These are phyloP conservation scores for Leishmania gerbilli DNA, from an alignment of 208 protist genomes.

Conservation along the genomic window DNA sequence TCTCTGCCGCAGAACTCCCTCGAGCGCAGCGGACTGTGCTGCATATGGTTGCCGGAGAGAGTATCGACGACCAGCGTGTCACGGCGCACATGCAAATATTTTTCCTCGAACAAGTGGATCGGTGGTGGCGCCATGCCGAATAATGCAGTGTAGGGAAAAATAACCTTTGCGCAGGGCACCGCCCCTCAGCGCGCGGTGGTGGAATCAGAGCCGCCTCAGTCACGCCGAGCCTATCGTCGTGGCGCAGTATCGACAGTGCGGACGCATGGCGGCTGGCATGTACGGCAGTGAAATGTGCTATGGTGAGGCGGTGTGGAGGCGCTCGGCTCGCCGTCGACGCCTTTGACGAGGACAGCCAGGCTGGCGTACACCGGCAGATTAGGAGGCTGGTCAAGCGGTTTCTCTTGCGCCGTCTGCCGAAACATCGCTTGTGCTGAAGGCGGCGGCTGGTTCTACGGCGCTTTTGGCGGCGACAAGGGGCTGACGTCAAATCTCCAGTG, in stretches of 20 bases:
- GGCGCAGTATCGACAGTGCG: slow-evolving; percentile 33
- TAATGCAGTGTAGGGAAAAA: slow-evolving; percentile 81
- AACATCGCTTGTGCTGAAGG: slow-evolving; percentile 29
- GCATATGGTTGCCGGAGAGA: slow-evolving; percentile 25
- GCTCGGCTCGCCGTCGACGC: slow-evolving; percentile 38
- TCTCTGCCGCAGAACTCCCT: background rate
- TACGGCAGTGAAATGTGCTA: slow-evolving; percentile 44
- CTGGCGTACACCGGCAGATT: slow-evolving; percentile 21
- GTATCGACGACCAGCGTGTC: slow-evolving; percentile 48
- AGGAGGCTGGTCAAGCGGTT: slow-evolving; percentile 28
- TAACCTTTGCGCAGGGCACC: slow-evolving; percentile 63
- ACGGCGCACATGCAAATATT: slow-evolving; percentile 30
- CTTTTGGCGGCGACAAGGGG: slow-evolving; percentile 69
- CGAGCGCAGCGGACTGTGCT: slow-evolving; percentile 10
- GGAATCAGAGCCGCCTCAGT: slow-evolving; percentile 40
- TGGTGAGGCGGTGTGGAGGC: slow-evolving; percentile 21
- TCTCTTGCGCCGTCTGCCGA: background rate
- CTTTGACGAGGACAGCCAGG: slow-evolving; percentile 16
- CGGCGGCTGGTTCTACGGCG: slow-evolving; percentile 81
- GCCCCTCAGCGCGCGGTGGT: slow-evolving; percentile 48
- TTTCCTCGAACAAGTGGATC: slow-evolving; percentile 78
- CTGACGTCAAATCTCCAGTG: slow-evolving; percentile 73
- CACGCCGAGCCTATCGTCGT: slow-evolving; percentile 53
- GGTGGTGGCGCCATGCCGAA: slow-evolving; percentile 60
- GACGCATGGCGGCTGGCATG: slow-evolving; percentile 26